phyloP scores from a whole-genome alignment of 805 yeast species.

The Candida fluviatilis region DNA sequence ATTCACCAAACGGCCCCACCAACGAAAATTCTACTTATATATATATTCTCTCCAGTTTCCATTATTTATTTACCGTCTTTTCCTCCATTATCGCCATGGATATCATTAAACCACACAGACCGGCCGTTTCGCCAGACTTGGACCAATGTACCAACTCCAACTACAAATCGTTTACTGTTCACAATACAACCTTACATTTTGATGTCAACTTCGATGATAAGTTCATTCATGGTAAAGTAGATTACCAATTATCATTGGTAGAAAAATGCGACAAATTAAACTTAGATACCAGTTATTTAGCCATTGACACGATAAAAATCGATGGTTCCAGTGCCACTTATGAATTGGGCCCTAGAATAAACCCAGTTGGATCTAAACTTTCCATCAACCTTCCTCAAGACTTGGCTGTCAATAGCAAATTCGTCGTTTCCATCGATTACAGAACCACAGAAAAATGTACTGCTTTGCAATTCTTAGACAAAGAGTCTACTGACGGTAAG shows the following conservation, averaged over 20 bases:
- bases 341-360: conserved; percentile 36
- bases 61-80: too few species aligned
- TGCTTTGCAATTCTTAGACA: conserved; percentile 82
- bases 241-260: conserved; percentile 37
- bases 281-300: conserved; percentile 67
- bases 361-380: conserved; percentile 52
- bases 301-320: conserved; percentile 41
- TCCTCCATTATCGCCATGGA: too few species aligned
- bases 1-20: neutral
- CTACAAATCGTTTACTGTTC: conserved; percentile 50
- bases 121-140: conserved; percentile 43
- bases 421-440: conserved; percentile 44
- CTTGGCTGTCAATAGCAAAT: neutral
- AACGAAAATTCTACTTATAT: too few species aligned
- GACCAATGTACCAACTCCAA: conserved; percentile 83
- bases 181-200: conserved; percentile 49
- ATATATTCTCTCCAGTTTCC: too few species aligned
- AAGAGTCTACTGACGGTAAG: conserved; percentile 69
- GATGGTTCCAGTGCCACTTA: conserved; percentile 30
- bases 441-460: conserved; percentile 73
- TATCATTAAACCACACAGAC: conserved; percentile 15
- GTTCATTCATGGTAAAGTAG: conserved; percentile 52
- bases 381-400: conserved; percentile 5
- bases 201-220: conserved; percentile 52
- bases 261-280: conserved; percentile 23